These are phyloP conservation scores for Viridothelium virens DNA, from an alignment of 495 filamentous ascomycete species.

Conservation along the genomic window DNA sequence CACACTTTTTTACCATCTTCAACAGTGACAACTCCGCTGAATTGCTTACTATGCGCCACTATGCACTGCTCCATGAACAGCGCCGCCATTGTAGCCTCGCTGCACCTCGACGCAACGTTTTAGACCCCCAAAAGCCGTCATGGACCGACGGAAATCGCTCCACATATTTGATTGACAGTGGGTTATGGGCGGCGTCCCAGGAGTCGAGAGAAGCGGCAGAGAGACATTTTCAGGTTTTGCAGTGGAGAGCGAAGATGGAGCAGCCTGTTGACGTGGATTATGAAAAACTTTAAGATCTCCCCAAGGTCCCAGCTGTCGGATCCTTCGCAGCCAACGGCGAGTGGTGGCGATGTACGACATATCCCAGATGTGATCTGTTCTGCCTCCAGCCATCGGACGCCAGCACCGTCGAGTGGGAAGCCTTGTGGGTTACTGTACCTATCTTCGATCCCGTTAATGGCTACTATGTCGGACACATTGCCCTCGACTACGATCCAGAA, in stretches of 20 bases:
- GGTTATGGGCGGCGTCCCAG: neutral
- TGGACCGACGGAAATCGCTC: neutral
- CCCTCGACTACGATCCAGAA: neutral
- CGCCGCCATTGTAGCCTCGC: neutral
- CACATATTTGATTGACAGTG: neutral
- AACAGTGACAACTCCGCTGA: neutral
- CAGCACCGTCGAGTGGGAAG: neutral
- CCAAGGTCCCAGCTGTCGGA: neutral
- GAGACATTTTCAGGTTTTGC: neutral
- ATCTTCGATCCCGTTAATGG: neutral
- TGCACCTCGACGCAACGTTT: neutral
- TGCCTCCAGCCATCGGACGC: neutral
- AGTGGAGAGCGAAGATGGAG: neutral
- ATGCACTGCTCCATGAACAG: neutral
- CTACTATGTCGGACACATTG: neutral
- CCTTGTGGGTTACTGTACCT: neutral
- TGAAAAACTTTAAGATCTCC: neutral
- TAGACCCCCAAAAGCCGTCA: neutral
- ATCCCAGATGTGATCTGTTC: neutral
- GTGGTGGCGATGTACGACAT: neutral
- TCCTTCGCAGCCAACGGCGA: neutral
- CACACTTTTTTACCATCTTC: neutral
- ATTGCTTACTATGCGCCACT: neutral
- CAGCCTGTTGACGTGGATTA: neutral
- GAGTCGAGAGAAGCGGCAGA: neutral